Evolutionary conservation across 2,329 filamentous ascomycete genomes (phyloP).

Genomic region (Penicillium italicum): DNA sequence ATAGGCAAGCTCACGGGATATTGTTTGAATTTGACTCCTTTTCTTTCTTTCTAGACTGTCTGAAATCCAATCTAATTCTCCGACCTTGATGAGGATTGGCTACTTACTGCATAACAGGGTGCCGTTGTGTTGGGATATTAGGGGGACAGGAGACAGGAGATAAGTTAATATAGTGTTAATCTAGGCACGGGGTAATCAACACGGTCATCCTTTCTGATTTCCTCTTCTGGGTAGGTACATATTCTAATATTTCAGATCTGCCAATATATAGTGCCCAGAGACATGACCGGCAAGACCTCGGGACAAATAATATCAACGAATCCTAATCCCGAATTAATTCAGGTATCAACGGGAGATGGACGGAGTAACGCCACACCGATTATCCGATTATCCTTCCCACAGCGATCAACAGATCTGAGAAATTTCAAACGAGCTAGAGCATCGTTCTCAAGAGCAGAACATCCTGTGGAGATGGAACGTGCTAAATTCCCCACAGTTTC

Average conservation of each 20-base stretch:
- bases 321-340: background rate
- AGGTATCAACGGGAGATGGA: background rate
- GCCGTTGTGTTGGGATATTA: background rate
- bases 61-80: background rate
- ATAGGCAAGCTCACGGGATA: background rate
- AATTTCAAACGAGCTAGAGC: background rate
- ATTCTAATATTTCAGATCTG: background rate
- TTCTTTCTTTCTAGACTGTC: background rate
- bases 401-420: background rate
- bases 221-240: background rate
- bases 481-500: conserved; percentile 20
- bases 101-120: background rate
- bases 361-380: conserved; percentile 1
- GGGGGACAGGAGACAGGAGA: background rate
- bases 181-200: background rate
- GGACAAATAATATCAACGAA: background rate
- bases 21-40: background rate
- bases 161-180: conserved; percentile 4
- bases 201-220: background rate
- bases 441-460: background rate
- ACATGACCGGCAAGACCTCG: background rate
- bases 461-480: conserved; percentile 14
- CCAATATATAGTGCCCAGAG: background rate
- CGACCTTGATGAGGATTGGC: background rate
- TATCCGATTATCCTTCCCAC: background rate